These are phyloP conservation scores for Zopfia rhizophila DNA, from an alignment of 2,329 filamentous ascomycete genomes.

Conservation along the genomic window DNA sequence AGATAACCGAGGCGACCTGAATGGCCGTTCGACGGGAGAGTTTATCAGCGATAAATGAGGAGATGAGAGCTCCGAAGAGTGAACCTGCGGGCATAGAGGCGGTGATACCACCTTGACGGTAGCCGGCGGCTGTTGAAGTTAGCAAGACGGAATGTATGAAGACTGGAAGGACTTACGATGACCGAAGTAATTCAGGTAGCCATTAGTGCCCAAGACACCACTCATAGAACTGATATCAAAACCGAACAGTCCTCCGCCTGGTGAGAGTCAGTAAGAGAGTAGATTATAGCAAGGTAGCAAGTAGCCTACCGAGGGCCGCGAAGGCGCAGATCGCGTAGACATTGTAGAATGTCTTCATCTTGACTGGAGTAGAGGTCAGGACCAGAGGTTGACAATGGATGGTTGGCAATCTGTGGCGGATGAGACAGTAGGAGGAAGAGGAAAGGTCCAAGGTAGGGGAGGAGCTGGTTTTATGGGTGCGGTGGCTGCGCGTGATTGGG, in stretches of 20 bases:
- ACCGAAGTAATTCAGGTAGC: conserved; percentile 51
- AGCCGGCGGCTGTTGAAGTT: conserved; percentile 35
- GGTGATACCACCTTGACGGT: conserved; percentile 56
- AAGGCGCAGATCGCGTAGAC: conserved; percentile 71
- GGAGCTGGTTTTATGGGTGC: conserved; percentile 11
- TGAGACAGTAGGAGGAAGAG: not conserved
- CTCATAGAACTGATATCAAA: conserved; percentile 54
- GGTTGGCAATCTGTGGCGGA: too few species aligned
- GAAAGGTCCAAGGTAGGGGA: conserved; percentile 2
- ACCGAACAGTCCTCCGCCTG: conserved; percentile 50
- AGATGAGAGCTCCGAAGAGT: conserved; percentile 57
- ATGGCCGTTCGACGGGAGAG: conserved; percentile 58
- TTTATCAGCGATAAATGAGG: conserved; percentile 59
- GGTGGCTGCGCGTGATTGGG: conserved; percentile 1
- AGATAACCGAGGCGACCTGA: conserved; percentile 57
- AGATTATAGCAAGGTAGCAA: not conserved
- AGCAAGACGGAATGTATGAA: conserved; percentile 1
- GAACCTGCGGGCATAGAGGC: conserved; percentile 63
- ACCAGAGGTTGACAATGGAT: not conserved
- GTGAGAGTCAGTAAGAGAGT: conserved; percentile 2
- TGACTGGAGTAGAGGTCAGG: too few species aligned
- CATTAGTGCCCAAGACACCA: conserved; percentile 50
- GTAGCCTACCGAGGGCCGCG: conserved; percentile 67
- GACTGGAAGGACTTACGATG: conserved; percentile 26
- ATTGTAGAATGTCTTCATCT: conserved; percentile 57